phyloP scores from a whole-genome alignment of 176 grass and related monocot genomes.

The Eleusine coracana region DNA sequence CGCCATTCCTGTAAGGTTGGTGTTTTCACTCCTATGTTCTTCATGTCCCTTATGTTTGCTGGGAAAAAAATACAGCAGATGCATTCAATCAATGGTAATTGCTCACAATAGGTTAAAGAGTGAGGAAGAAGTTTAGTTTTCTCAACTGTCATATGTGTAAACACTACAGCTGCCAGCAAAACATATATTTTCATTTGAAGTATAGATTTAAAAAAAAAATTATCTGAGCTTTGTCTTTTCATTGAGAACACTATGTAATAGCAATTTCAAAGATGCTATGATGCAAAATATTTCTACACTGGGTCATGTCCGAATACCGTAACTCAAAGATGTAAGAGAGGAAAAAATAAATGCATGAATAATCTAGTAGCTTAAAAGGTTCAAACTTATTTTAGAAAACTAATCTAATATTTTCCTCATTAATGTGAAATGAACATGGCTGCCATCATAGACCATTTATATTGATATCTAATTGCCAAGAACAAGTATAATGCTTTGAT shows the following conservation, averaged over 20 bases:
- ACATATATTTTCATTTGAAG: too few relatives aligned
- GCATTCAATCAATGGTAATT: not conserved
- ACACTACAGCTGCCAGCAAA: not conserved
- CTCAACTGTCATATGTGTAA: not conserved
- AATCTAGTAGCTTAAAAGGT: too few relatives aligned
- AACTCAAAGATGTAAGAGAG: too few relatives aligned
- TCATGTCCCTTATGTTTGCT: conserved; percentile 94
- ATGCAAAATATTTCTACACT: not conserved
- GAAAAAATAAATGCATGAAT: too few relatives aligned
- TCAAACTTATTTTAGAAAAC: not conserved
- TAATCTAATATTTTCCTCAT: not conserved
- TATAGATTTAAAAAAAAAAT: too few relatives aligned
- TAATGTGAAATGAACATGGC: not conserved
- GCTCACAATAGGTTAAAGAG: not conserved
- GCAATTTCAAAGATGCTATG: not conserved
- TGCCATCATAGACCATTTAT: conserved; percentile 11
- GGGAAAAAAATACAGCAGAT: conserved; percentile 29
- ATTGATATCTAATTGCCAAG: not conserved
- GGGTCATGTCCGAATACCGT: too few relatives aligned
- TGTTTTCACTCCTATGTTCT: conserved; percentile 73
- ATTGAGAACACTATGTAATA: not conserved
- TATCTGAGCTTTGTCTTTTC: not conserved
- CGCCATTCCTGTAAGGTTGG: conserved; percentile 85
- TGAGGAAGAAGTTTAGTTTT: not conserved
- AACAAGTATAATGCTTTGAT: not conserved